phyloP scores from a whole-genome alignment of 805 yeast genomes.

The Metschnikowia lochheadii region DNA sequence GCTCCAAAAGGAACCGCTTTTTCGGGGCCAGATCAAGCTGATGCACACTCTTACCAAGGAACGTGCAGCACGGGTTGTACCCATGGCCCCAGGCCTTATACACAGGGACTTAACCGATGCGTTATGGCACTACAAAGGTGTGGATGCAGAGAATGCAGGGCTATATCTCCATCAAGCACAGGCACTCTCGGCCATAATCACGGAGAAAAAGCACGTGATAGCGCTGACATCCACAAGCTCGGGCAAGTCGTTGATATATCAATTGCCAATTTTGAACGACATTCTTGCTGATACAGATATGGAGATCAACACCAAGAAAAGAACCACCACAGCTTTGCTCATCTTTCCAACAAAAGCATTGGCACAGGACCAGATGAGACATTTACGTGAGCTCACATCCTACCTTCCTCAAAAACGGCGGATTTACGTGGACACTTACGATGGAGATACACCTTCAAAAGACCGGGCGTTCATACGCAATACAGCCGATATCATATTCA shows the following conservation, averaged over 20 bases:
- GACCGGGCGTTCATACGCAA: constrained; percentile 52
- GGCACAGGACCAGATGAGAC: constrained; percentile 92
- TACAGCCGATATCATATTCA: constrained; percentile 74
- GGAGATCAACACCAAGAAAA: constrained; percentile 28
- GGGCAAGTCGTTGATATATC: constrained; percentile 92
- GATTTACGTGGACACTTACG: constrained; percentile 72
- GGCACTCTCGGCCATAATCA: constrained; percentile 59
- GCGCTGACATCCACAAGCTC: constrained; percentile 95
- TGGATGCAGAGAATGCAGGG: constrained; percentile 33
- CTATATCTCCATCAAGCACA: constrained; percentile 81
- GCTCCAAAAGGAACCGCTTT: constrained; percentile 47
- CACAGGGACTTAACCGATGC: constrained; percentile 48
- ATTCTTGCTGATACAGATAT: constrained; percentile 33
- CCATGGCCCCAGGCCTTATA: constrained; percentile 39
- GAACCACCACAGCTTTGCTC: constrained; percentile 66
- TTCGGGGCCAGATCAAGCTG: constrained; percentile 59
- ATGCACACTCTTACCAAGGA: constrained; percentile 44
- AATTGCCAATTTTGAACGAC: constrained; percentile 67
- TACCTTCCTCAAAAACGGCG: constrained; percentile 42
- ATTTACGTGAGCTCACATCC: constrained; percentile 57
- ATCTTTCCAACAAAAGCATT: constrained; percentile 96
- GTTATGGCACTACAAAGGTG: constrained; percentile 44
- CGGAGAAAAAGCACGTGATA: constrained; percentile 60
- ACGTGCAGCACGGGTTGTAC: constrained; percentile 43
- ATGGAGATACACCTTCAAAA: constrained; percentile 81